Evolutionary conservation across 805 yeast species (phyloP).

Genomic region (Ogataea degrootiae): DNA sequence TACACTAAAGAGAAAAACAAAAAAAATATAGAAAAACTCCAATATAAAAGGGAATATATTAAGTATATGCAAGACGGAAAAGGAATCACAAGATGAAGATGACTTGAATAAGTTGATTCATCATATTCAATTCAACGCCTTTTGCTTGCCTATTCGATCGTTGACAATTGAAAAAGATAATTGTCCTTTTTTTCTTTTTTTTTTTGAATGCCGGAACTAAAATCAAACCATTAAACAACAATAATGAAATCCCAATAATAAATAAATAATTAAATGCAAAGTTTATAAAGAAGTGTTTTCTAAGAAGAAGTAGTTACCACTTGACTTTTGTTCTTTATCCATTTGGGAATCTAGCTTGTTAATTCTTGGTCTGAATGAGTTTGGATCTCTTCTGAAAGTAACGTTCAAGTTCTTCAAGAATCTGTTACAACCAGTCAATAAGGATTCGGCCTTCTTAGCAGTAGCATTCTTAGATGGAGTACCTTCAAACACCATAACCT

Average conservation of each 20-base stretch:
- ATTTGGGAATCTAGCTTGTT: constrained; percentile 96
- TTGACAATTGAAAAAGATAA: no score
- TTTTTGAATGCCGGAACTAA: not conserved
- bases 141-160: not conserved
- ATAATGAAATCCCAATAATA: constrained; percentile 1
- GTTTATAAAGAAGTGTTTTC: constrained; percentile 49
- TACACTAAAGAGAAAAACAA: no score
- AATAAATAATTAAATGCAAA: constrained; percentile 2
- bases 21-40: no score
- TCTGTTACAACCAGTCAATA: constrained; percentile 94
- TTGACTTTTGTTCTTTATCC: constrained; percentile 94
- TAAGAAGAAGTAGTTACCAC: constrained; percentile 95
- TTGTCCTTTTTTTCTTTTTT: not conserved
- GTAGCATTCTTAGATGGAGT: constrained; percentile 77
- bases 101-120: no score
- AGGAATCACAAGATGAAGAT: no score
- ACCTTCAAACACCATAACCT: constrained; percentile 98
- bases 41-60: no score
- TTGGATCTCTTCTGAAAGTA: constrained; percentile 99
- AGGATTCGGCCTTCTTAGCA: constrained; percentile 87
- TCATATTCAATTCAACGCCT: not conserved
- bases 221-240: not conserved
- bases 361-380: constrained; percentile 96
- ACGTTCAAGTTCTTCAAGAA: constrained; percentile 96
- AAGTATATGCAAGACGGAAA: no score